phyloP scores from a whole-genome alignment of 1,284 basidiomycete species.

The Thelephora terrestris region DNA sequence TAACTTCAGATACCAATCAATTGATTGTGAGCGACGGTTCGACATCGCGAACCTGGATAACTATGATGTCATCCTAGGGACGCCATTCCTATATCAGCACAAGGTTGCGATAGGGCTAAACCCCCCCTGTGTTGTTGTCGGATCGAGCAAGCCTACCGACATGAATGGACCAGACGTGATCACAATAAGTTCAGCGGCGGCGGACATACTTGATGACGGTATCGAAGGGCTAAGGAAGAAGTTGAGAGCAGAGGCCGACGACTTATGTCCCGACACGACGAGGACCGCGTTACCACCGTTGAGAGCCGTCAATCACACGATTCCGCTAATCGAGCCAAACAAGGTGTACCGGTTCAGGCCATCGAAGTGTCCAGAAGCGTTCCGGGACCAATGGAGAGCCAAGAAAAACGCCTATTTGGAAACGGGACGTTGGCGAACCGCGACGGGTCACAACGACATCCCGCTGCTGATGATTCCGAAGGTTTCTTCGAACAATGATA shows the following conservation, averaged over 20 bases:
- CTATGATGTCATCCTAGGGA: no score
- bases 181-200: no score
- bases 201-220: slow-evolving; percentile 11
- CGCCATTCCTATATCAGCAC: slow-evolving; percentile 20
- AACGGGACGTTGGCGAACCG: slow-evolving; percentile 21
- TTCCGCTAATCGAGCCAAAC: slow-evolving; percentile 28
- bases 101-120: slow-evolving; percentile 15
- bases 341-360: no score
- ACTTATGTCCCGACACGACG: slow-evolving; percentile 18
- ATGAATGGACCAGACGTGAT: no score
- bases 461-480: no score
- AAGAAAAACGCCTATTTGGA: slow-evolving; percentile 22
- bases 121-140: slow-evolving; percentile 13
- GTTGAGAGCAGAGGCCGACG: slow-evolving; percentile 12
- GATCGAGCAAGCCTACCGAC: no score
- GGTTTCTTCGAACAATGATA: slow-evolving; percentile 21
- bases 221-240: slow-evolving; percentile 10
- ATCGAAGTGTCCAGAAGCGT: no score
- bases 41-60: no score
- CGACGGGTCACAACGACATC: slow-evolving; percentile 21
- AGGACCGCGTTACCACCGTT: slow-evolving; percentile 23
- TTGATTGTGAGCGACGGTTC: no score
- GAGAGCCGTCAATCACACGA: slow-evolving; percentile 27
- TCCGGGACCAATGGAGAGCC: slow-evolving; percentile 20
- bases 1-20: no score